phyloP scores from a whole-genome alignment of 2,329 filamentous ascomycete species.

The Sporothrix phasma region DNA sequence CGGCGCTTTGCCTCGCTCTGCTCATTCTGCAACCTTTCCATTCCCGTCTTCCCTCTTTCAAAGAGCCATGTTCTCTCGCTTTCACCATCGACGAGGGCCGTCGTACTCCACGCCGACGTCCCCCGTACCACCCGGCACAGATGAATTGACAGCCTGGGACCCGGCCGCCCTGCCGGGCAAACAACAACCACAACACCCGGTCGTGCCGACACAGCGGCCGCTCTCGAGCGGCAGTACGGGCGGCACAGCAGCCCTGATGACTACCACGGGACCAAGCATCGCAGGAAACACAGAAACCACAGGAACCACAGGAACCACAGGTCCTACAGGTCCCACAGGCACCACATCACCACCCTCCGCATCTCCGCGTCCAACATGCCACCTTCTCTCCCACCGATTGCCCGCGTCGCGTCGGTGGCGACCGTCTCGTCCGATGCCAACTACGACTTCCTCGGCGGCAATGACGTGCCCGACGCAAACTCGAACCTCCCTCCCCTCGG shows the following conservation, averaged over 20 bases:
- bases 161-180: slow-evolving; percentile 31
- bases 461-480: slow-evolving; percentile 26
- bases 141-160: slow-evolving; percentile 34
- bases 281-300: neutral
- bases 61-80: slow-evolving; percentile 34
- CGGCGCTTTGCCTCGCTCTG: neutral
- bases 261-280: too few relatives aligned
- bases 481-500: neutral
- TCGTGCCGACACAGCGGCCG: slow-evolving; percentile 4
- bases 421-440: slow-evolving; percentile 39
- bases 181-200: slow-evolving; percentile 21
- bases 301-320: neutral
- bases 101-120: slow-evolving; percentile 47
- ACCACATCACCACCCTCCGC: slow-evolving; percentile 18
- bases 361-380: slow-evolving; percentile 29
- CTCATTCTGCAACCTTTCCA: neutral
- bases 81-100: slow-evolving; percentile 48
- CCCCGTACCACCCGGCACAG: slow-evolving; percentile 32
- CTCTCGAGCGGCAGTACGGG: slow-evolving; percentile 12
- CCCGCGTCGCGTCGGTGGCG: slow-evolving; percentile 28
- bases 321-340: neutral
- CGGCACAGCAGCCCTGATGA: neutral
- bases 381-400: slow-evolving; percentile 42
- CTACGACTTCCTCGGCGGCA: slow-evolving; percentile 22
- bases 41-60: neutral